Evolutionary conservation across 768 basidiomycete genomes (phyloP).

Genomic region (Pleurotus platypus): DNA sequence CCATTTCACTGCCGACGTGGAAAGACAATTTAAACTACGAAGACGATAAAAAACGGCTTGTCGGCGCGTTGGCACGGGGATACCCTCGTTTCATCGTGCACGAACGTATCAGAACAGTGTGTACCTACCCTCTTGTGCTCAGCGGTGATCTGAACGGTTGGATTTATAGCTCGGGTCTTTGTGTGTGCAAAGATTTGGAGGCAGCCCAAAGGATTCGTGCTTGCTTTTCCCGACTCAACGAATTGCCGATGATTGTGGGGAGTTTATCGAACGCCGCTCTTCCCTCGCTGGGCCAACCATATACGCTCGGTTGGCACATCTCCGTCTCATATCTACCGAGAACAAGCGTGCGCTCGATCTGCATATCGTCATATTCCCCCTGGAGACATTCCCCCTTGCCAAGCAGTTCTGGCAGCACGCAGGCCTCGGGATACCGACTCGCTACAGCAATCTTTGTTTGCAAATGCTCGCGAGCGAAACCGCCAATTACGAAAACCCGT

Average conservation of each 20-base stretch:
- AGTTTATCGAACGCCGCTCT: constrained; percentile 61
- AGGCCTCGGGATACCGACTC: constrained; percentile 85
- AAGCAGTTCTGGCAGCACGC: constrained; percentile 98
- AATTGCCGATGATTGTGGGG: constrained; percentile 71
- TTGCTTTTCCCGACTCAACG: constrained; percentile 75
- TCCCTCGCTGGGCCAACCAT: constrained; percentile 36
- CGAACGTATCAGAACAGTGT: constrained; percentile 76
- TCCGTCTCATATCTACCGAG: constrained; percentile 59
- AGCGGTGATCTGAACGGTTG: background rate
- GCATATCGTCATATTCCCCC: constrained; percentile 79
- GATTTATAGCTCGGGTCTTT: constrained; percentile 65
- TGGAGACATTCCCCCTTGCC: constrained; percentile 55
- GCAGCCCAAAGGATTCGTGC: constrained; percentile 59
- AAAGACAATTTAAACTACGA: constrained; percentile 89
- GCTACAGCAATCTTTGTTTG: constrained; percentile 81
- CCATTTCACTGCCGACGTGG: constrained; percentile 95
- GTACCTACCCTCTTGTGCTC: constrained; percentile 14
- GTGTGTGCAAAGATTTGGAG: constrained; percentile 77
- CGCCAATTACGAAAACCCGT: constrained; percentile 23
- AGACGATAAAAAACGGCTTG: constrained; percentile 77
- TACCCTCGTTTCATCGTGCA: constrained; percentile 97
- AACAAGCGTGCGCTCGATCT: constrained; percentile 40
- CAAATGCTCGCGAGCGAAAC: constrained; percentile 55
- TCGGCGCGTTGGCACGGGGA: constrained; percentile 79
- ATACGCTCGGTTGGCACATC: constrained; percentile 60